Conservation (phyloP, 371 early-diverging fungal genomes). For the Saksenaea vasiformis region DNA sequence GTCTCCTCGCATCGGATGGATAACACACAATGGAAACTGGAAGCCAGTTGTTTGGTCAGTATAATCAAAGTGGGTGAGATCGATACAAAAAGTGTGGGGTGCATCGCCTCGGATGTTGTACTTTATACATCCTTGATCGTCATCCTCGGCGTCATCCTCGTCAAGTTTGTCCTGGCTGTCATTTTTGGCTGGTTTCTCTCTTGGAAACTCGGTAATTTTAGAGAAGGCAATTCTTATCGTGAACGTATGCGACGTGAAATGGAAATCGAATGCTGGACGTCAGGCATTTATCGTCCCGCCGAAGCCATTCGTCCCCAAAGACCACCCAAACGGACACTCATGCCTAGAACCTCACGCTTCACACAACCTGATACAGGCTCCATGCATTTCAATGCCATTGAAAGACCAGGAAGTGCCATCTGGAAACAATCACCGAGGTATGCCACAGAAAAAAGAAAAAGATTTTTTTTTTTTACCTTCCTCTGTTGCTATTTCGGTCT, state of each 20-base stretch:
- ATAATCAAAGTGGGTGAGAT: constrained; percentile 76
- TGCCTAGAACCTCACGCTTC: constrained; percentile 49
- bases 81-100: constrained; percentile 71
- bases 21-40: constrained; percentile 28
- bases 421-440: constrained; percentile 43
- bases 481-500: background rate
- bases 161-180: constrained; percentile 75
- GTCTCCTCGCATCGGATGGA: constrained; percentile 24
- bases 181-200: constrained; percentile 76
- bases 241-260: constrained; percentile 56
- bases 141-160: constrained; percentile 60
- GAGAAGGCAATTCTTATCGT: constrained; percentile 49
- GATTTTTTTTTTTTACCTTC: background rate
- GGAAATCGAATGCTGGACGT: constrained; percentile 65
- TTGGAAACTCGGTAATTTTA: constrained; percentile 61
- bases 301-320: constrained; percentile 34
- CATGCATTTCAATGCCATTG: constrained; percentile 36
- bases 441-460: background rate
- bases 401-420: constrained; percentile 28
- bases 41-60: constrained; percentile 64
- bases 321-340: constrained; percentile 27
- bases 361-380: constrained; percentile 46
- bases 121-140: constrained; percentile 55
- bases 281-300: constrained; percentile 50
- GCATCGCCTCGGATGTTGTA: constrained; percentile 70